Evolutionary conservation across 1,284 basidiomycete species (phyloP).

Genomic region (Boletus sp.): DNA sequence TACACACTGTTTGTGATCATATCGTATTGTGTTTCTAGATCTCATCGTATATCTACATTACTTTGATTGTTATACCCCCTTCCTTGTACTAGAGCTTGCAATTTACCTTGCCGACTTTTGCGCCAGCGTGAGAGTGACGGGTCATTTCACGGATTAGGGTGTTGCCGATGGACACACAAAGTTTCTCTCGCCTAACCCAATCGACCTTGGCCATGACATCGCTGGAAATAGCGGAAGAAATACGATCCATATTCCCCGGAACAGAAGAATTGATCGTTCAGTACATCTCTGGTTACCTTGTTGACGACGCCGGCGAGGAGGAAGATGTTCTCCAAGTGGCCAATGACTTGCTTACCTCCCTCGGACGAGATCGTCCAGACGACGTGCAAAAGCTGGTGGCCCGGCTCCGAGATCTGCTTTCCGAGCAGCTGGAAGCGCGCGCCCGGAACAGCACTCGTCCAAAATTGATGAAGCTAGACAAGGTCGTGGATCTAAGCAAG

Average conservation of each 20-base stretch:
- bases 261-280: conserved; percentile 92
- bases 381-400: conserved; percentile 63
- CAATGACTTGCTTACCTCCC: conserved; percentile 70
- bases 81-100: not conserved
- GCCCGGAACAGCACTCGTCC: conserved; percentile 56
- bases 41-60: conserved; percentile 24
- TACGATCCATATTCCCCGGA: conserved; percentile 76
- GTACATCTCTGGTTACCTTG: conserved; percentile 88
- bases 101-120: not conserved
- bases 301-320: conserved; percentile 91
- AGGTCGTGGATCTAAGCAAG: conserved; percentile 93
- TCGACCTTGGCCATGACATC: conserved; percentile 19
- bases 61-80: conserved; percentile 19
- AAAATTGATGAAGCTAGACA: conserved; percentile 78
- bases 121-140: no score
- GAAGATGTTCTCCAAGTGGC: conserved; percentile 83
- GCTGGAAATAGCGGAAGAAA: conserved; percentile 51
- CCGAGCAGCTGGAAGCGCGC: conserved; percentile 58
- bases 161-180: no score
- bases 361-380: conserved; percentile 53
- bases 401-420: conserved; percentile 61
- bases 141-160: not conserved
- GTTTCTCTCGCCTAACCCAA: not conserved
- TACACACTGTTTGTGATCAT: conserved; percentile 19
- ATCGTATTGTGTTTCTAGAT: conserved; percentile 31